These are phyloP conservation scores for Vanderwaltozyma tropicalis DNA, from an alignment of 805 yeast species.

Conservation along the genomic window DNA sequence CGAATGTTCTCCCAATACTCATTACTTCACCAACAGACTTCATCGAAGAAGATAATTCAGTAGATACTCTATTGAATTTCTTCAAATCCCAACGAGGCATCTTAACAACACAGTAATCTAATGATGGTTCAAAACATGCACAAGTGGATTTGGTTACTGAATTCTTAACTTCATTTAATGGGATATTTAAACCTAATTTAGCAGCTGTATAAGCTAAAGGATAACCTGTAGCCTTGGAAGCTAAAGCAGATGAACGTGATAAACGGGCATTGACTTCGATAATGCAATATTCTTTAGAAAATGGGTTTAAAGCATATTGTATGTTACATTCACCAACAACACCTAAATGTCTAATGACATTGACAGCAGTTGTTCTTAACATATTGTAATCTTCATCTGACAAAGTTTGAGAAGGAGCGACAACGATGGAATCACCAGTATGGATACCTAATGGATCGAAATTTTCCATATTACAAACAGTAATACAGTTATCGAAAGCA, in stretches of 20 bases:
- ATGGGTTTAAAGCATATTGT: conserved; percentile 91
- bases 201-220: conserved; percentile 98
- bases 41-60: conserved; percentile 84
- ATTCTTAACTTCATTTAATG: conserved; percentile 83
- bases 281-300: conserved; percentile 88
- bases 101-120: conserved; percentile 93
- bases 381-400: conserved; percentile 96
- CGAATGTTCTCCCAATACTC: conserved; percentile 95
- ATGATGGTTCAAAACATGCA: conserved; percentile 94
- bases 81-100: conserved; percentile 98
- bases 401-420: conserved; percentile 95
- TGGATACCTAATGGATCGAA: conserved; percentile 97
- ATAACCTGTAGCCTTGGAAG: conserved; percentile 97
- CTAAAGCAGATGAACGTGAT: conserved; percentile 97
- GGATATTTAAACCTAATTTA: conserved; percentile 84
- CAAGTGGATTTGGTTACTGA: conserved; percentile 89
- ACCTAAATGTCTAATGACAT: conserved; percentile 92
- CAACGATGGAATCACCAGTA: conserved; percentile 98
- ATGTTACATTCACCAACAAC: conserved; percentile 99
- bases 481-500: conserved; percentile 92
- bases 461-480: conserved; percentile 98
- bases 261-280: conserved; percentile 97
- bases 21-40: conserved; percentile 98
- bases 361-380: conserved; percentile 96
- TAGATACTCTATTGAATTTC: conserved; percentile 88